Evolutionary conservation across 2,329 filamentous ascomycete genomes (phyloP).

Genomic region (Claviceps arundinis): DNA sequence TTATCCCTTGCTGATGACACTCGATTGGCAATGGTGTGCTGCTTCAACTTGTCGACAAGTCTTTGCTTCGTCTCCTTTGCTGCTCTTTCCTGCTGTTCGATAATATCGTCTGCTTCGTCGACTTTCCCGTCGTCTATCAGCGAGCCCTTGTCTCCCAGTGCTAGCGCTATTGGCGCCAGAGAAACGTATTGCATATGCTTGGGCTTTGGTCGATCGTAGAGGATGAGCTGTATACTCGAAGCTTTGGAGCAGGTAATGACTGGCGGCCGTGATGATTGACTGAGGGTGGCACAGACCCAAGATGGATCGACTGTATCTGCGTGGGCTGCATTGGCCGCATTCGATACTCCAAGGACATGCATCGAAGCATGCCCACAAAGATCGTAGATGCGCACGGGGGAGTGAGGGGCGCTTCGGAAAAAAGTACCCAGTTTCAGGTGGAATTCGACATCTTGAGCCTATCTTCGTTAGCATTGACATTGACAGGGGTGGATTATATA

Average conservation of each 20-base stretch:
- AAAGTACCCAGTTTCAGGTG: conserved; percentile 74
- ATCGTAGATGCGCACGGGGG: conserved; percentile 66
- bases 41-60: conserved; percentile 73
- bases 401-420: conserved; percentile 69
- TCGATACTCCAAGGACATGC: conserved; percentile 75
- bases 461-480: conserved; percentile 1
- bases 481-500: not conserved
- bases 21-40: conserved; percentile 73
- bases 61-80: conserved; percentile 47
- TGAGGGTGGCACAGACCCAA: conserved; percentile 51
- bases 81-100: conserved; percentile 50
- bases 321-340: conserved; percentile 39
- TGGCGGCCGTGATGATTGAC: conserved; percentile 43
- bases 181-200: conserved; percentile 94
- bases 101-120: conserved; percentile 53
- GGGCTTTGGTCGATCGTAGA: conserved; percentile 78
- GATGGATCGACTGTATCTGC: conserved; percentile 45
- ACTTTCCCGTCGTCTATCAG: conserved; percentile 20
- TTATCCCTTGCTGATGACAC: conserved; percentile 69
- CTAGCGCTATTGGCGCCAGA: conserved; percentile 74
- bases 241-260: conserved; percentile 59
- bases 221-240: conserved; percentile 70
- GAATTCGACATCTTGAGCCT: conserved; percentile 73
- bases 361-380: conserved; percentile 73
- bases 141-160: conserved; percentile 59